phyloP scores from a whole-genome alignment of 306 rosid genomes.

The Mucuna pruriens region DNA sequence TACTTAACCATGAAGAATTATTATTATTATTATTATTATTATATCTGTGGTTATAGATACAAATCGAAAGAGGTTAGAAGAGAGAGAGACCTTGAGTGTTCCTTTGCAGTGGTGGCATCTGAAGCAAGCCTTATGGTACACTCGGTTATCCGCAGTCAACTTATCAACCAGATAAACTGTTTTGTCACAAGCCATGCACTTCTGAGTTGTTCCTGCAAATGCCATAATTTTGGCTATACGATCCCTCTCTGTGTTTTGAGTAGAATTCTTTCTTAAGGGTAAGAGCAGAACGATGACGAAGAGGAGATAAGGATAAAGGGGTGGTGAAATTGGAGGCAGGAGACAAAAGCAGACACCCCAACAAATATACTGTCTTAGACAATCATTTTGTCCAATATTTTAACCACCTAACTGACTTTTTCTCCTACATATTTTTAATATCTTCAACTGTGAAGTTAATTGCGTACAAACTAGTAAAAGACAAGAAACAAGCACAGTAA shows the following conservation, averaged over 20 bases:
- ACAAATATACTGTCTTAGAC: slow-evolving; percentile 47
- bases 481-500: slow-evolving; percentile 9
- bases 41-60: background rate
- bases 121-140: slow-evolving; percentile 89
- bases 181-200: slow-evolving; percentile 93
- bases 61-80: background rate
- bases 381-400: slow-evolving; percentile 59
- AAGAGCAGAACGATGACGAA: slow-evolving; percentile 17
- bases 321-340: slow-evolving; percentile 36
- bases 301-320: slow-evolving; percentile 43
- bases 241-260: background rate
- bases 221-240: slow-evolving; percentile 55
- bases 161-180: slow-evolving; percentile 88
- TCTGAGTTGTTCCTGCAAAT: slow-evolving; percentile 95
- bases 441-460: slow-evolving; percentile 24
- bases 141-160: slow-evolving; percentile 85
- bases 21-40: background rate
- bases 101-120: slow-evolving; percentile 96
- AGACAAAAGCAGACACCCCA: slow-evolving; percentile 50
- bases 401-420: slow-evolving; percentile 55
- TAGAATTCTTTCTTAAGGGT: background rate
- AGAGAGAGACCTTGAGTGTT: slow-evolving; percentile 77
- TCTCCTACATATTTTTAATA: slow-evolving; percentile 1
- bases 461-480: background rate
- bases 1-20: background rate